A percentile compares a stretch with the other conserved stretches of the same genome.
Evolutionary conservation across 1,284 basidiomycete species (phyloP).

Genomic region (Rhodotorula sp.): DNA sequence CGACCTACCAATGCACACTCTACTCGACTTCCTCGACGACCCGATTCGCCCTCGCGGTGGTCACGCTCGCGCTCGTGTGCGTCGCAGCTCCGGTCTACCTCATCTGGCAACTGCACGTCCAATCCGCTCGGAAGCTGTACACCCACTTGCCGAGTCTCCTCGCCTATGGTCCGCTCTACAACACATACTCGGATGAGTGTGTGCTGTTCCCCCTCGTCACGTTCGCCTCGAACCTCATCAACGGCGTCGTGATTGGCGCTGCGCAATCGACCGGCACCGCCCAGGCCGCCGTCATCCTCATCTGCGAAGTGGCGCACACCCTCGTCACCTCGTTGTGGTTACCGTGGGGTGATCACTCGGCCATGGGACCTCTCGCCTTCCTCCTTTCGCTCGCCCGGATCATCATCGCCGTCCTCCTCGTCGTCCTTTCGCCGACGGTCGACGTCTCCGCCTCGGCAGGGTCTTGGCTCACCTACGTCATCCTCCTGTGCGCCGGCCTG

Average conservation of each 20-base stretch:
- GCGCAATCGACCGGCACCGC: conserved; percentile 85
- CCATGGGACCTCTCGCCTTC: conserved; percentile 92
- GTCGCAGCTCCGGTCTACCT: conserved; percentile 76
- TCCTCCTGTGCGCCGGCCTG: conserved; percentile 80
- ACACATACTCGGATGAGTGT: conserved; percentile 86
- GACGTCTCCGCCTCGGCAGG: conserved; percentile 69
- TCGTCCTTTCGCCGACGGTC: conserved; percentile 83
- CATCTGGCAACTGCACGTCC: conserved; percentile 70
- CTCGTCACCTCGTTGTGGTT: conserved; percentile 60
- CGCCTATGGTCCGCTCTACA: conserved; percentile 91
- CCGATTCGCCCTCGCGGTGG: conserved; percentile 63
- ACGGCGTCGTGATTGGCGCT: conserved; percentile 79
- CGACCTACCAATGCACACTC: conserved; percentile 77
- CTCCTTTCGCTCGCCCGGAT: conserved; percentile 84
- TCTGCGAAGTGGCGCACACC: conserved; percentile 77
- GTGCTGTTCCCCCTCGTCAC: conserved; percentile 82
- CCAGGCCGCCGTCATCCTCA: conserved; percentile 82
- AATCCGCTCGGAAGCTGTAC: conserved; percentile 84
- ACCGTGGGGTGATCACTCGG: conserved; percentile 84
- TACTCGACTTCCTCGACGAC: conserved; percentile 56
- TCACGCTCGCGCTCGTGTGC: conserved; percentile 69
- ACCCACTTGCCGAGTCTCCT: conserved; percentile 88
- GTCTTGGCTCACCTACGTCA: conserved; percentile 90
- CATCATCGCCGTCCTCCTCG: conserved; percentile 79
- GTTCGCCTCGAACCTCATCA: conserved; percentile 74